A percentile compares a stretch with the other conserved stretches of the same genome.
Evolutionary conservation across 1,284 basidiomycete genomes (phyloP).

Genomic region (Spongispora temasekensis): DNA sequence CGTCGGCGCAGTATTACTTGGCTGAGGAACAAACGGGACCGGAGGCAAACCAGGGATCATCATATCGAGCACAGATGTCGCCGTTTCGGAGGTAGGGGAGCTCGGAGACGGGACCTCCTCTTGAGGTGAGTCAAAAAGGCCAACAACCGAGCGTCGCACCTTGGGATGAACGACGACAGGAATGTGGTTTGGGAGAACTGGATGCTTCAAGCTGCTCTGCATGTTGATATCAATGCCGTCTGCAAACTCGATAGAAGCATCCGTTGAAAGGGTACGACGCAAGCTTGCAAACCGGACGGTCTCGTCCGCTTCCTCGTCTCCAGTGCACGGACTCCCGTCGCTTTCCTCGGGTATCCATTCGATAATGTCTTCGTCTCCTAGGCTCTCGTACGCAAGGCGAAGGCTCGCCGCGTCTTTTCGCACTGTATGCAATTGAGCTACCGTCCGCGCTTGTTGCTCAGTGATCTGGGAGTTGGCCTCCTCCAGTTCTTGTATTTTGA

Average conservation of each 20-base stretch:
- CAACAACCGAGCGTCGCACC: conserved; percentile 62
- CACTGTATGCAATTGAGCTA: conserved; percentile 61
- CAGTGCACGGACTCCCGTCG: conserved; percentile 30
- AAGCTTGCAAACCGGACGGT: conserved; percentile 49
- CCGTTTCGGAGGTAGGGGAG: conserved; percentile 16
- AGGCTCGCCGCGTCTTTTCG: conserved; percentile 73
- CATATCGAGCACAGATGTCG: conserved; percentile 31
- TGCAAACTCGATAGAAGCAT: conserved; percentile 30
- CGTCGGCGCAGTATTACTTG: conserved; percentile 26
- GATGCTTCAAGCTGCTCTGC: conserved; percentile 38
- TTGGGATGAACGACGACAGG: conserved; percentile 27
- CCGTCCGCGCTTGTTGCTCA: conserved; percentile 64
- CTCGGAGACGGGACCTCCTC: conserved; percentile 3
- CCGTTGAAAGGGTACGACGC: conserved; percentile 40
- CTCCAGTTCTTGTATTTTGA: conserved; percentile 81
- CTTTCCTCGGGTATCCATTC: conserved; percentile 38
- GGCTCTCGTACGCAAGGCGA: conserved; percentile 67
- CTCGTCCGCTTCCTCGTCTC: conserved; percentile 27
- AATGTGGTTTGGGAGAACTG: conserved; percentile 15
- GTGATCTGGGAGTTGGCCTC: conserved; percentile 72
- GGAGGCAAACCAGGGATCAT: conserved; percentile 37
- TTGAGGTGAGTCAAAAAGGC: conserved; percentile 53
- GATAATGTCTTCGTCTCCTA: conserved; percentile 57
- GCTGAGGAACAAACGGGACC: conserved; percentile 36
- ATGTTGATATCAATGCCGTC: conserved; percentile 35